A percentile compares a stretch with the other conserved stretches of the same genome.
Evolutionary conservation across 768 basidiomycete genomes (phyloP).

Genomic region (Phylloporus rhodoxanthus): DNA sequence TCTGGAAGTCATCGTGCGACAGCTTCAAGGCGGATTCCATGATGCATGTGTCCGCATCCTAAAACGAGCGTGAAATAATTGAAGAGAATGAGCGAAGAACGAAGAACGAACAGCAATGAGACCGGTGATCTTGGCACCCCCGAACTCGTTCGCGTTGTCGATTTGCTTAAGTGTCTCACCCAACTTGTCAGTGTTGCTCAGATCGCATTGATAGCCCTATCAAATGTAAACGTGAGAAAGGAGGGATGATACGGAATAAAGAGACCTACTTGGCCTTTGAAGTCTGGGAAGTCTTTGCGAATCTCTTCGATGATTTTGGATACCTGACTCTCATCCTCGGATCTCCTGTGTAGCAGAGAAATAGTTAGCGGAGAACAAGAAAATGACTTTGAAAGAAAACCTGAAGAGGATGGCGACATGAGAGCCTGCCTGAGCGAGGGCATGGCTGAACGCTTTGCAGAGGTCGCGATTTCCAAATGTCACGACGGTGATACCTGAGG

Average conservation of each 20-base stretch:
- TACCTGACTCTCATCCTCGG: constrained; percentile 43
- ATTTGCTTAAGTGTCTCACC: constrained; percentile 42
- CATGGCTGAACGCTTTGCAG: constrained; percentile 48
- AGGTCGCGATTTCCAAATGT: constrained; percentile 62
- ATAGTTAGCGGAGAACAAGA: background rate
- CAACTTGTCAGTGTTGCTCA: constrained; percentile 42
- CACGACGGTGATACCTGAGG: constrained; percentile 46
- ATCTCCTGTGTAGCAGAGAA: constrained; percentile 29
- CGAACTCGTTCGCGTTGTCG: constrained; percentile 37
- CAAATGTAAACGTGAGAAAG: background rate
- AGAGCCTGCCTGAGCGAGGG: constrained; percentile 49
- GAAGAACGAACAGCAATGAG: constrained; percentile 46
- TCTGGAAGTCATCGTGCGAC: constrained; percentile 47
- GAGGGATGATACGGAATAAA: background rate
- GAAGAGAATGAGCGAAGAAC: rapidly evolving
- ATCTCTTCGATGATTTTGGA: constrained; percentile 33
- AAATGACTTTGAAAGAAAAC: constrained; percentile 16
- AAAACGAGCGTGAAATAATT: too few relatives aligned
- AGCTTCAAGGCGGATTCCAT: constrained; percentile 58
- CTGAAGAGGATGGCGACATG: constrained; percentile 60
- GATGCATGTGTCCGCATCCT: constrained; percentile 61
- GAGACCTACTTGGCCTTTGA: constrained; percentile 33
- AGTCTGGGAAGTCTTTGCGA: constrained; percentile 38
- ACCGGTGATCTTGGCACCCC: constrained; percentile 36
- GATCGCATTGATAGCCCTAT: constrained; percentile 62